phyloP scores from a whole-genome alignment of 1,284 basidiomycete species.

The Tylopilus orsonianus region DNA sequence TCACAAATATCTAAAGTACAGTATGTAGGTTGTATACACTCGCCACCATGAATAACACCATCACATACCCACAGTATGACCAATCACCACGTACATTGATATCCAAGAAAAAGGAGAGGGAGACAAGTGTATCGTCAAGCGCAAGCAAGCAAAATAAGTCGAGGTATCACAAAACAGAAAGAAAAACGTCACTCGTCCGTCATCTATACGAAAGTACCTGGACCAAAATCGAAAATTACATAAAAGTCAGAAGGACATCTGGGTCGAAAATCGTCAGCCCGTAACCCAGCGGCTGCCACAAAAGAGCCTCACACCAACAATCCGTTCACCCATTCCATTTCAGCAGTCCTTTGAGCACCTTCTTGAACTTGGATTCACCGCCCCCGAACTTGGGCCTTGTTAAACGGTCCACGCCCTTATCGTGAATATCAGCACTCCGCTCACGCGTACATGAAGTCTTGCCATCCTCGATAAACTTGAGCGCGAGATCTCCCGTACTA shows the following conservation, averaged over 20 bases:
- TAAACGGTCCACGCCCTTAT: neutral
- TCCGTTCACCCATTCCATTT: conserved; percentile 13
- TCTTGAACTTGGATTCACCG: conserved; percentile 16
- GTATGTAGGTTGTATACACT: neutral
- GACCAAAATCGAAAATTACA: neutral
- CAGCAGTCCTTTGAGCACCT: conserved; percentile 20
- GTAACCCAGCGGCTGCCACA: neutral
- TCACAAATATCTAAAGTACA: neutral
- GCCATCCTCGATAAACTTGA: conserved; percentile 21
- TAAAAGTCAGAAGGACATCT: neutral
- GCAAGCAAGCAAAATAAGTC: neutral
- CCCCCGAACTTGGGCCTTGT: conserved; percentile 3
- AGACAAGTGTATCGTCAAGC: neutral
- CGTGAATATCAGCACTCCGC: neutral
- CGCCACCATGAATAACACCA: neutral
- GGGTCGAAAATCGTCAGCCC: neutral
- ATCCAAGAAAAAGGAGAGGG: neutral
- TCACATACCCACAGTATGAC: too few relatives aligned
- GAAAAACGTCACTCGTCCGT: neutral
- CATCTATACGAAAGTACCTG: neutral
- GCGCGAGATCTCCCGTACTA: conserved; percentile 8
- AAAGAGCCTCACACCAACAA: neutral
- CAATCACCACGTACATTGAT: too few relatives aligned
- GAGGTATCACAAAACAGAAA: neutral
- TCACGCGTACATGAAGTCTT: conserved; percentile 3